phyloP scores from a whole-genome alignment of 1,284 basidiomycete species.

The Chalciporus sp. region DNA sequence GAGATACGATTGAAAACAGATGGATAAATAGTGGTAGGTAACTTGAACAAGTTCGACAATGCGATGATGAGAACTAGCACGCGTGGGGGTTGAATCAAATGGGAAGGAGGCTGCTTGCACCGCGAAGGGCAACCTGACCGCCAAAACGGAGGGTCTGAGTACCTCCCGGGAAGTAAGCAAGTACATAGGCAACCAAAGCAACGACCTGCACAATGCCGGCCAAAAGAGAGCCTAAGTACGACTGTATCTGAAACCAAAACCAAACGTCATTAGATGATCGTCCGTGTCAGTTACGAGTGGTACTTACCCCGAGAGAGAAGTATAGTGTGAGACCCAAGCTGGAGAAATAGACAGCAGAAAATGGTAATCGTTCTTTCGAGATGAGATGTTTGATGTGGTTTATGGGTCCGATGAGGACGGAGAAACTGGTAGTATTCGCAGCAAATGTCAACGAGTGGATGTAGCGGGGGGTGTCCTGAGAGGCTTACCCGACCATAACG shows the following conservation, averaged over 20 bases:
- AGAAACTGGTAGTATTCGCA: conserved; percentile 53
- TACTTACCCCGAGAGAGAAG: conserved; percentile 81
- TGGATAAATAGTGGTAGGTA: conserved; percentile 5
- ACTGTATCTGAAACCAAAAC: conserved; percentile 56
- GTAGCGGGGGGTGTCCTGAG: background rate
- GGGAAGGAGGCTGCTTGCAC: conserved; percentile 79
- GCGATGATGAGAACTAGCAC: conserved; percentile 1
- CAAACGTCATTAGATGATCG: background rate
- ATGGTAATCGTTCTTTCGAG: conserved; percentile 84
- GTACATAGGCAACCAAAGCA: conserved; percentile 82
- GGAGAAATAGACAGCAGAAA: conserved; percentile 82
- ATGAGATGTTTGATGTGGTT: conserved; percentile 90
- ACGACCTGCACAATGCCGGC: conserved; percentile 80
- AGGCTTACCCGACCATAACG: conserved; percentile 80
- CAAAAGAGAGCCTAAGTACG: conserved; percentile 83
- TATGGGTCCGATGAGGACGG: conserved; percentile 82
- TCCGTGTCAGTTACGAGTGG: background rate
- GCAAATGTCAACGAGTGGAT: background rate
- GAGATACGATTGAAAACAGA: conserved; percentile 1
- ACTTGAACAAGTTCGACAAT: background rate
- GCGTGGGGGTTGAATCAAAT: conserved; percentile 43
- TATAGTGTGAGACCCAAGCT: conserved; percentile 85
- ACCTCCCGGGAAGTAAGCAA: conserved; percentile 92
- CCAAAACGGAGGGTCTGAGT: conserved; percentile 81
- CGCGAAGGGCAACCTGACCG: conserved; percentile 78